phyloP scores from a whole-genome alignment of 2,329 filamentous ascomycete species.

The Penicillium sp. region DNA sequence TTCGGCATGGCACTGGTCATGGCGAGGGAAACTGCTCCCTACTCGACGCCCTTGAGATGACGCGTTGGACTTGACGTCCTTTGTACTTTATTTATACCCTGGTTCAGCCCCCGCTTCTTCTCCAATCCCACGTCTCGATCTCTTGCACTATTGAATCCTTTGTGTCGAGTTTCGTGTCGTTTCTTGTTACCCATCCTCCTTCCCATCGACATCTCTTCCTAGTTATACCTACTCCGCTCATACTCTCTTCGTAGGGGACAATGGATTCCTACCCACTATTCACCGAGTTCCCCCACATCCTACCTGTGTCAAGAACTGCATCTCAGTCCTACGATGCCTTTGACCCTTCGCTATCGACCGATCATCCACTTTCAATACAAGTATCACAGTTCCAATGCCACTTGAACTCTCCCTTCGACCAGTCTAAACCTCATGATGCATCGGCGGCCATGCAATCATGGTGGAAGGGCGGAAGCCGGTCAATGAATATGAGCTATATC shows the following conservation, averaged over 20 bases:
- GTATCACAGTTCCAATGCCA: conserved; percentile 12
- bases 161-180: not conserved
- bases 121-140: not conserved
- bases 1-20: not conserved
- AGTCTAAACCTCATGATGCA: conserved; percentile 2
- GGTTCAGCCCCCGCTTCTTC: not conserved
- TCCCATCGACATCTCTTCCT: not conserved
- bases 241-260: not conserved
- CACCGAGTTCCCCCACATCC: conserved; percentile 11
- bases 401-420: conserved; percentile 2
- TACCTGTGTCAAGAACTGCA: conserved; percentile 6
- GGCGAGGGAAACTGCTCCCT: not conserved
- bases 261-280: conserved; percentile 17
- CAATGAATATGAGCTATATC: conserved; percentile 4
- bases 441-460: conserved; percentile 7
- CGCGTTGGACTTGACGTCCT: not conserved
- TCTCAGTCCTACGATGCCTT: conserved; percentile 5
- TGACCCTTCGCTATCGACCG: conserved; percentile 11
- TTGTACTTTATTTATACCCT: conserved; percentile 12
- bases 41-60: not conserved
- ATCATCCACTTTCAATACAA: conserved; percentile 14
- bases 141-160: not conserved
- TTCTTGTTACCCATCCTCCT: not conserved
- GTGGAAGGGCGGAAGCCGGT: conserved; percentile 5
- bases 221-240: not conserved